Evolutionary conservation across 495 filamentous ascomycete species (phyloP).

Genomic region (Xylaria telfairii): DNA sequence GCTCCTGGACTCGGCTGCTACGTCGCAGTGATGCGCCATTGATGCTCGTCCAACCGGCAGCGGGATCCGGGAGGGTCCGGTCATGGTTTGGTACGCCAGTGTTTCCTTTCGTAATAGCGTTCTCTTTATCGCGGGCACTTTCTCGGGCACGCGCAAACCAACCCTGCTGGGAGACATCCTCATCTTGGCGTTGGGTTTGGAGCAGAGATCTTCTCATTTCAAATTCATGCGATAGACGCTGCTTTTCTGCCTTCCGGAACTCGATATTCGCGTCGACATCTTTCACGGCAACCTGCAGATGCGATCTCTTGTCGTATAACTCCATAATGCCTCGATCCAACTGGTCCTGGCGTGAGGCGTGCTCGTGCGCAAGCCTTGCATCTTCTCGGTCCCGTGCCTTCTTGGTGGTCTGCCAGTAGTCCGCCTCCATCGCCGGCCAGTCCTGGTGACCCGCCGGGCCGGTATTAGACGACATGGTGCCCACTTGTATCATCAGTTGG

Average conservation of each 20-base stretch:
- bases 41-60: slow-evolving; percentile 37
- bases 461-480: slow-evolving; percentile 34
- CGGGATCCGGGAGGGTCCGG: slow-evolving; percentile 27
- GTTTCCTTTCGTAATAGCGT: slow-evolving; percentile 27
- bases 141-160: slow-evolving; percentile 32
- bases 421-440: slow-evolving; percentile 30
- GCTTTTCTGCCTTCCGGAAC: slow-evolving; percentile 29
- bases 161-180: slow-evolving; percentile 28
- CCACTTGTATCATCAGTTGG: slow-evolving; percentile 17
- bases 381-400: slow-evolving; percentile 31
- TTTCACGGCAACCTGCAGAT: slow-evolving; percentile 27
- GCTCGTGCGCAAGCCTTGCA: slow-evolving; percentile 23
- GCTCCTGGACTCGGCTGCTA: slow-evolving; percentile 31
- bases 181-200: slow-evolving; percentile 26
- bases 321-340: slow-evolving; percentile 27
- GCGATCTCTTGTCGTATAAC: slow-evolving; percentile 28
- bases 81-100: slow-evolving; percentile 24
- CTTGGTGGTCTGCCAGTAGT: slow-evolving; percentile 31
- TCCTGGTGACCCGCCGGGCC: slow-evolving; percentile 27
- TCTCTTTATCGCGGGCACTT: slow-evolving; percentile 22
- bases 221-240: slow-evolving; percentile 28
- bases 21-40: slow-evolving; percentile 32
- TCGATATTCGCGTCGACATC: slow-evolving; percentile 24
- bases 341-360: slow-evolving; percentile 25
- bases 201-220: slow-evolving; percentile 23